Conservation (phyloP, 2,329 filamentous ascomycete genomes). For the Periconia digitata region DNA sequence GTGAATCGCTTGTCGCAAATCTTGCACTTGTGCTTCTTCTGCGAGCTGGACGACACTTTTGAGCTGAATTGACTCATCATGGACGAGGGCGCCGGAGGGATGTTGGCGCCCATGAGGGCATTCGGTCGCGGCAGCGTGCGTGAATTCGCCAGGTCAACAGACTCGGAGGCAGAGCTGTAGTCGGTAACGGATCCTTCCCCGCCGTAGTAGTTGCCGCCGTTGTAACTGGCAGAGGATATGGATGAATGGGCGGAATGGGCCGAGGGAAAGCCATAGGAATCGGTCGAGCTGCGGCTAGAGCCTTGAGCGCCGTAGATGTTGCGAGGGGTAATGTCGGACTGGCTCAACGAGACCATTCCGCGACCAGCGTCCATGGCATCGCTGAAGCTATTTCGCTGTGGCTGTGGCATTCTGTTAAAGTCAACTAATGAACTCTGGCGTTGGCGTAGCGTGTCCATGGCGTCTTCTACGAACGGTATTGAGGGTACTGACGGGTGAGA, state of each 20-base stretch:
- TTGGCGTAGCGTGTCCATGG: constrained; percentile 49
- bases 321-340: constrained; percentile 77
- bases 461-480: constrained; percentile 52
- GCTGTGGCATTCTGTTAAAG: constrained; percentile 60
- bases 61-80: constrained; percentile 99
- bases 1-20: constrained; percentile 98
- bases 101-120: constrained; percentile 60
- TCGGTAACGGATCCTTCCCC: constrained; percentile 82
- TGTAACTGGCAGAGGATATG: constrained; percentile 79
- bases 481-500: constrained; percentile 80
- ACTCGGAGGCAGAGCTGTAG: constrained; percentile 88
- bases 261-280: constrained; percentile 89
- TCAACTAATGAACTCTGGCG: constrained; percentile 67
- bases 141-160: constrained; percentile 75
- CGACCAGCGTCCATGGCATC: constrained; percentile 91
- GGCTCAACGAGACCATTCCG: constrained; percentile 93
- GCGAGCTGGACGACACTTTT: constrained; percentile 90
- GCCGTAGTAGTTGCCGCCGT: constrained; percentile 80
- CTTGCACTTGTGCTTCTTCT: constrained; percentile 99
- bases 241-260: constrained; percentile 85
- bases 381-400: constrained; percentile 70
- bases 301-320: constrained; percentile 78
- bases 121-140: constrained; percentile 82
- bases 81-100: constrained; percentile 83
- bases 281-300: constrained; percentile 68